Evolutionary conservation across 2,329 filamentous ascomycete genomes (phyloP), one percentile per base, ranked within the genome.

Genomic region (Nemania sp.): DNA sequence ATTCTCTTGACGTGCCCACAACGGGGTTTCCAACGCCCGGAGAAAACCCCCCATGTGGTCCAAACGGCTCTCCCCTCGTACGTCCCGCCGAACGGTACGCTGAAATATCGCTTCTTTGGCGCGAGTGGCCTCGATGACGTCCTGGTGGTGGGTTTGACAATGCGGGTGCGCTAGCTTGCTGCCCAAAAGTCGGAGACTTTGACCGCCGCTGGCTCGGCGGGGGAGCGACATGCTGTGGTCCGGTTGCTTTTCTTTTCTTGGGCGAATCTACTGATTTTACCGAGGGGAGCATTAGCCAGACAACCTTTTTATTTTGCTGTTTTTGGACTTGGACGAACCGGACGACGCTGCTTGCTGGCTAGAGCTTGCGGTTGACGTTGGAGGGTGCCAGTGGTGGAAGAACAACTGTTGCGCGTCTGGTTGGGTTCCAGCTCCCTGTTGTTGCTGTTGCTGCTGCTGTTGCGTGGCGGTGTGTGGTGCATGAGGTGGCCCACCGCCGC

Each of bases 301-400:
- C 75, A 71, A 54, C 75, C 67, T 74, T 78, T 43, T 63, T 75
- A 74, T 79, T 79, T n/a, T 72, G 67, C 73, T 74, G 63, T 67
- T 78, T 76, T 81, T 83, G 72, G 75, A 76, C 73, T 79, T 84
- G 75, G 80, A 86, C 87, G 86, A 89, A 86, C 89, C 87, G 79
- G 90, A 89, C 79, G 90, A 89, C 64, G 89, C 90, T 70, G 84
- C 85, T 62, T 90, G 89, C 73, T 90, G 87, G 69, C 87, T 86
- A 59, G 83, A 81, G 73, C 81, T 78, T 65, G 81, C 80, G 75
- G 90, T 83, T 64, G 86, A 84, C 20, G 82, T 84, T 13, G 92
- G 92, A 47, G 92, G 92, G 61, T 94, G 90, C 92, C 92, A 97
- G 73, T 96, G 91, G 72, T 96, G 91, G 74, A 97, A 97, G 75